Evolutionary conservation across 2,329 filamentous ascomycete genomes (phyloP), one percentile per base, ranked within the genome.

Genomic region (Aspergillus piperis): DNA sequence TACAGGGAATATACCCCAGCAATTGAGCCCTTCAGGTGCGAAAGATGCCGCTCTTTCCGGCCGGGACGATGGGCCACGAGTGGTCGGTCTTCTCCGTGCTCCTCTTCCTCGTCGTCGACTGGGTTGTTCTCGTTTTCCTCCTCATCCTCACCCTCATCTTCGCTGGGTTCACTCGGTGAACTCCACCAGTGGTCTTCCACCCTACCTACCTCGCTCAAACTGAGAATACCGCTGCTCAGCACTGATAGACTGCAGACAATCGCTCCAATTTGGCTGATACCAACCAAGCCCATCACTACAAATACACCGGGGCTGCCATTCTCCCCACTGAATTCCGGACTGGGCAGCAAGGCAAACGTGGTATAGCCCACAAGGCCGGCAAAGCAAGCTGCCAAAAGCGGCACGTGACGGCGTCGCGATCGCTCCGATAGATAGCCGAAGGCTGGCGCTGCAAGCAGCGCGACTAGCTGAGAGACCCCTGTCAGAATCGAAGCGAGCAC

Each of bases 221-320:
- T 66, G 76, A 96, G 81, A 21, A 98, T 89, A 3, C 92, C 93
- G 15, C 87, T 87, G 39, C 92, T 92, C 2, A 99, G 83, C 0
- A 95, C 86, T 0, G 91, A 92, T n/a, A 99, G 84, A 65, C 91
- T 96, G 78, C 93, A 97, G 0, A 99, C 95, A 61, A 99, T 98
- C 10, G 92, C 90, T 2, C 94, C 95, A 63, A 99, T 98, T 76
- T 99, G 95, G 70, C 91, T 96, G 71, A 96, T 86, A 13, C 95
- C 95, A 41, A 98, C 86, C 17, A 96, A 78, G 0, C 89, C 86
- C 44, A 92, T 91, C 15, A 94, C 84, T 11, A 93, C 65, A 71
- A 96, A 92, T 15, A 96, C 87, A 10, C 78, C 81, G 0, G 86
- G 83, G 36, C 82, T 86, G 17, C 90, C 91, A 36, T 90, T 86